A percentile compares a stretch with the other conserved stretches of the same genome.
phyloP scores from a whole-genome alignment of 2,329 filamentous ascomycete species.

The Fusarium sambucinum region DNA sequence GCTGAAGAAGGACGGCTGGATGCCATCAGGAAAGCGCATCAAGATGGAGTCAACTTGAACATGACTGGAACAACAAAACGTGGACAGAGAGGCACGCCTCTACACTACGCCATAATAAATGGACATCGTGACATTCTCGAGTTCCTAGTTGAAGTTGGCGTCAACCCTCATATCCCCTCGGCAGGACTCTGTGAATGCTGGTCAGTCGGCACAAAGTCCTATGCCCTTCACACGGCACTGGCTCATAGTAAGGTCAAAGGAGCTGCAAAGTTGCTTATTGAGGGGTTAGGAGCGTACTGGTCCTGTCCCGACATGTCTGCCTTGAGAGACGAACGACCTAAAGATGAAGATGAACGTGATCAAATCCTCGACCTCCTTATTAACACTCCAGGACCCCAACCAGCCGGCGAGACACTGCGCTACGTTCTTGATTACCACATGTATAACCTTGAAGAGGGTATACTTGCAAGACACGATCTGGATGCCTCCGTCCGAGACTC shows the following conservation, averaged over 20 bases:
- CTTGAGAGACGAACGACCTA: slow-evolving; percentile 7
- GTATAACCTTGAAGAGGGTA: not conserved
- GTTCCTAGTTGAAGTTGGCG: slow-evolving; percentile 22
- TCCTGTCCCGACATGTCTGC: not conserved
- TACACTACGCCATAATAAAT: slow-evolving; percentile 26
- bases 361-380: slow-evolving; percentile 14
- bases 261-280: slow-evolving; percentile 12
- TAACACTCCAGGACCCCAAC: not conserved
- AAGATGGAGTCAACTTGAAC: slow-evolving; percentile 14
- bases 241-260: slow-evolving; percentile 12
- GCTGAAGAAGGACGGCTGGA: slow-evolving; percentile 14
- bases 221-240: slow-evolving; percentile 23
- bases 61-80: slow-evolving; percentile 1
- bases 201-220: not conserved
- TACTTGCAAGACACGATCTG: slow-evolving; percentile 19
- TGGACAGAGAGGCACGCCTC: slow-evolving; percentile 1
- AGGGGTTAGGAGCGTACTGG: slow-evolving; percentile 24
- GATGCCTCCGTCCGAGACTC: slow-evolving; percentile 2
- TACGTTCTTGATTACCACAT: slow-evolving; percentile 1
- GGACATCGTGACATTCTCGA: slow-evolving; percentile 22
- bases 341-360: not conserved
- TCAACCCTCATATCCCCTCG: slow-evolving; percentile 11
- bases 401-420: slow-evolving; percentile 2
- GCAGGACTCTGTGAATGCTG: slow-evolving; percentile 7
- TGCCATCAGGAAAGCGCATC: slow-evolving; percentile 16